phyloP scores from a whole-genome alignment of 2,329 filamentous ascomycete species.

The Aspergillus sp. region DNA sequence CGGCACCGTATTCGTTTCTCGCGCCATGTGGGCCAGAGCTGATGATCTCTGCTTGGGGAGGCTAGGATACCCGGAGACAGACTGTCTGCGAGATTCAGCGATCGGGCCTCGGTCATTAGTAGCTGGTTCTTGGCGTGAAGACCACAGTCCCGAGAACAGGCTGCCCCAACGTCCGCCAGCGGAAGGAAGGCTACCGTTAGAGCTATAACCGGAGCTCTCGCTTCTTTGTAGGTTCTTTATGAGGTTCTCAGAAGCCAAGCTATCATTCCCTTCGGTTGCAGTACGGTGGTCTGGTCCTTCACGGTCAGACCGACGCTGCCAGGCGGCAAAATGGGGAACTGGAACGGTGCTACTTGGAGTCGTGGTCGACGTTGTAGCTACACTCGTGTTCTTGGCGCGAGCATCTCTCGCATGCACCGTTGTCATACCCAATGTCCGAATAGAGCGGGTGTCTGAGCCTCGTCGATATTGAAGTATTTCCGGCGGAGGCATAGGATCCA shows the following conservation, averaged over 20 bases:
- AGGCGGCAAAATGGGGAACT: conserved; percentile 46
- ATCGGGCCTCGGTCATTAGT: conserved; percentile 26
- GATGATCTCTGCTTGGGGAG: conserved; percentile 18
- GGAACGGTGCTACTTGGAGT: conserved; percentile 44
- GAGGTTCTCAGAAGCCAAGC: conserved; percentile 48
- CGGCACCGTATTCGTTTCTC: conserved; percentile 18
- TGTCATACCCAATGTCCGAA: conserved; percentile 33
- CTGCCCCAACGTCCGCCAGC: conserved; percentile 47
- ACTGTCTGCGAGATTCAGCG: conserved; percentile 20
- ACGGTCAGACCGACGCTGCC: conserved; percentile 26
- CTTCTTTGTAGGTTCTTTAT: conserved; percentile 47
- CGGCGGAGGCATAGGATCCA: conserved; percentile 17
- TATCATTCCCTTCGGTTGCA: conserved; percentile 24
- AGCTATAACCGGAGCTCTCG: conserved; percentile 41
- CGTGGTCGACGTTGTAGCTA: conserved; percentile 46
- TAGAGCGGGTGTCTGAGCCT: conserved; percentile 38
- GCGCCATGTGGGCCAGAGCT: conserved; percentile 28
- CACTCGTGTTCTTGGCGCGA: conserved; percentile 39
- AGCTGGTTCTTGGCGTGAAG: conserved; percentile 41
- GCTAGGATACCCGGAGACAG: conserved; percentile 19
- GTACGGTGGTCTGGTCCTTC: conserved; percentile 4
- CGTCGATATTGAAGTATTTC: conserved; percentile 24
- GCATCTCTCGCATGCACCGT: conserved; percentile 40
- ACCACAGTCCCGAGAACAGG: conserved; percentile 50
- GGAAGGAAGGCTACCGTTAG: conserved; percentile 41